phyloP scores from a whole-genome alignment of 208 protist genomes.

The Leishmania tropica region DNA sequence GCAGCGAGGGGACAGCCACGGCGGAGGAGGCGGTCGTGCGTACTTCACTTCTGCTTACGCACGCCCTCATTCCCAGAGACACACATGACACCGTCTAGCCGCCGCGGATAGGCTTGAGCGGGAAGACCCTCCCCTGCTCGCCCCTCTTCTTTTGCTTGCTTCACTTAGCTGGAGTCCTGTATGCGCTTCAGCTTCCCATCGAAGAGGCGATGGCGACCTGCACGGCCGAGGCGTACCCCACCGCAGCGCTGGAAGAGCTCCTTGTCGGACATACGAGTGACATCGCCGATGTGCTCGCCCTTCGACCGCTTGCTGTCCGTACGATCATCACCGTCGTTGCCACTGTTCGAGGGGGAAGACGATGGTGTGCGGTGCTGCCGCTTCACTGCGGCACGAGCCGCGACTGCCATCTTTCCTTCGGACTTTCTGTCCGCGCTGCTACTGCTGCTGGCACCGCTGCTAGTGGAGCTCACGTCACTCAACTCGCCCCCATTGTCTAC shows the following conservation, averaged over 20 bases:
- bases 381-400: background rate
- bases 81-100: background rate
- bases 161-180: slow-evolving; percentile 13
- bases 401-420: background rate
- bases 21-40: background rate
- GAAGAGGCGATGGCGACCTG: slow-evolving; percentile 86
- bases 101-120: background rate
- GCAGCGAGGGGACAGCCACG: background rate
- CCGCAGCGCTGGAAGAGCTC: slow-evolving; percentile 77
- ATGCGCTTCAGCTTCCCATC: slow-evolving; percentile 85
- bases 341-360: slow-evolving; percentile 14
- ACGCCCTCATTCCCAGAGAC: background rate
- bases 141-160: background rate
- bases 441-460: slow-evolving; percentile 22
- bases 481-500: background rate
- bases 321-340: slow-evolving; percentile 18
- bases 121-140: background rate
- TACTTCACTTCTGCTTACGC: background rate
- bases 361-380: background rate
- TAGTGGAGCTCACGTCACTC: slow-evolving; percentile 11
- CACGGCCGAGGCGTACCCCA: slow-evolving; percentile 81
- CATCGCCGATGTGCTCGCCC: slow-evolving; percentile 15
- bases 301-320: background rate
- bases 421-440: slow-evolving; percentile 9
- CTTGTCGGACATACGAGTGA: slow-evolving; percentile 65